These are phyloP conservation scores for Vaccinium macrocarpon DNA, from an alignment of 148 eudicot genomes.

Conservation along the genomic window DNA sequence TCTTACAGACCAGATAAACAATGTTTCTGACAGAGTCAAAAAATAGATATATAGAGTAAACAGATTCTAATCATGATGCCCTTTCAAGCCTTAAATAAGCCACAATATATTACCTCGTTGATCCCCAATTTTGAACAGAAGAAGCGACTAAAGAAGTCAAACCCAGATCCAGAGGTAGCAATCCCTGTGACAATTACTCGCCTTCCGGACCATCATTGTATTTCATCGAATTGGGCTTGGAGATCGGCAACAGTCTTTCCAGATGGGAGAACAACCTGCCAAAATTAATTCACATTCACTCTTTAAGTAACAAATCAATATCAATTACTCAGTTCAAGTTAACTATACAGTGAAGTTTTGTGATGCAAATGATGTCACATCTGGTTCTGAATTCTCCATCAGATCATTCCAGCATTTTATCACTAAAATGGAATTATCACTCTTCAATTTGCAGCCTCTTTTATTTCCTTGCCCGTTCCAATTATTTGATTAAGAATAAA, in stretches of 20 bases:
- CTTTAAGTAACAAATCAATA: not conserved
- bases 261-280: conserved; percentile 66
- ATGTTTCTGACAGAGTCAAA: not conserved
- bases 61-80: too few species aligned
- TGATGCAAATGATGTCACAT: not conserved
- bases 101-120: conserved; percentile 42
- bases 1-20: not conserved
- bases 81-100: not conserved
- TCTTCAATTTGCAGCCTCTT: not conserved
- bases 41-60: too few species aligned
- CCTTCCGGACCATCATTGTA: conserved; percentile 47
- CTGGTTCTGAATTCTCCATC: not conserved
- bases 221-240: conserved; percentile 50
- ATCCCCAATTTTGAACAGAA: conserved; percentile 67
- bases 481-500: not conserved
- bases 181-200: conserved; percentile 57
- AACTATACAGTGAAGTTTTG: not conserved
- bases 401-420: not conserved
- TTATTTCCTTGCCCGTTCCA: too few species aligned
- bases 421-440: not conserved
- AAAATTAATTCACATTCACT: conserved; percentile 1
- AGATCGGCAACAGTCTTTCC: conserved; percentile 47
- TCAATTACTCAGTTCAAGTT: not conserved
- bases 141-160: conserved; percentile 70
- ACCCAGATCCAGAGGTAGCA: conserved; percentile 62